Conservation (phyloP, 2,329 filamentous ascomycete genomes). For the Nannizziopsis barbatae region DNA sequence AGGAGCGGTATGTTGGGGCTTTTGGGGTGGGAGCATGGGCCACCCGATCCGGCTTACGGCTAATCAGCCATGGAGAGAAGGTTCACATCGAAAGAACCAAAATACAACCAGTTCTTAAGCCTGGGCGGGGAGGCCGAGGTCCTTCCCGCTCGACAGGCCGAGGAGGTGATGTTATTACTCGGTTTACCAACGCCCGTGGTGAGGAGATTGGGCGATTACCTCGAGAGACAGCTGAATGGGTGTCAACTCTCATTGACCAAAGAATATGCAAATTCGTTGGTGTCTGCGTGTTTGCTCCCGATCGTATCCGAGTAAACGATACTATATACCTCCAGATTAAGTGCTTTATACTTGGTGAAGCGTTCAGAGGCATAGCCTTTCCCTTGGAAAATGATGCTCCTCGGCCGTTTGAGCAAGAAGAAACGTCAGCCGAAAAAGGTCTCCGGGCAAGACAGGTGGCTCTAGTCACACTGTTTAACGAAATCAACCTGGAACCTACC, state of each 20-base stretch:
- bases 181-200: conserved; percentile 70
- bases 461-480: conserved; percentile 76
- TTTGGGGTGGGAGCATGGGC: conserved; percentile 90
- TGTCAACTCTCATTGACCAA: conserved; percentile 84
- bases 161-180: conserved; percentile 74
- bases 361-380: conserved; percentile 58
- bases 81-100: conserved; percentile 80
- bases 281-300: conserved; percentile 77
- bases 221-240: conserved; percentile 80
- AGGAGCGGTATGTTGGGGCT: conserved; percentile 69
- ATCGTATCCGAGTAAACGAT: conserved; percentile 75
- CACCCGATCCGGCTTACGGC: conserved; percentile 64
- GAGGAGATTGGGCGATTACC: conserved; percentile 77
- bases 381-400: conserved; percentile 54
- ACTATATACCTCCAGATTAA: conserved; percentile 83
- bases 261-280: conserved; percentile 79
- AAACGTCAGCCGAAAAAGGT: conserved; percentile 73
- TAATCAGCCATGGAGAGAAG: conserved; percentile 71
- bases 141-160: conserved; percentile 45
- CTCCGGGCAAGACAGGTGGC: conserved; percentile 76
- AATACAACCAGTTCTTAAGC: conserved; percentile 48
- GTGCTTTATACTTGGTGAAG: conserved; percentile 61
- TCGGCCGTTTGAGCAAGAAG: conserved; percentile 70
- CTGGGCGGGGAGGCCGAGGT: conserved; percentile 36
- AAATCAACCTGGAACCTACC: conserved; percentile 71